Conservation (phyloP, 2,329 filamentous ascomycete genomes). For the Penicillium sp. region DNA sequence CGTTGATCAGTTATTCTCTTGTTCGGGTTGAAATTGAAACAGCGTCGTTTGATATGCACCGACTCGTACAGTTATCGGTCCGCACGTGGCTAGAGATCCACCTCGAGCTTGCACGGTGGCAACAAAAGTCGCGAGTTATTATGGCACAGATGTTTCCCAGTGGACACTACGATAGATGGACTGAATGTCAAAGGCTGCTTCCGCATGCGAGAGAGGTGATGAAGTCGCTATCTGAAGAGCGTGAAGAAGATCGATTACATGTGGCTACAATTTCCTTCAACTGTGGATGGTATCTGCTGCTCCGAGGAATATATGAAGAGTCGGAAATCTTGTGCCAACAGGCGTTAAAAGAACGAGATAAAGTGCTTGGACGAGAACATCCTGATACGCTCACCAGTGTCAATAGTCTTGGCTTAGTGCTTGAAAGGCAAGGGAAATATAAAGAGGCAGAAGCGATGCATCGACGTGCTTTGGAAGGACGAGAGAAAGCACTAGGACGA, state of each 20-base stretch:
- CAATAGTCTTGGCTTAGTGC: background rate
- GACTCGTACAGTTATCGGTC: constrained; percentile 31
- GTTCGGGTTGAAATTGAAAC: background rate
- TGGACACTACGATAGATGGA: background rate
- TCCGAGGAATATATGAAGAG: background rate
- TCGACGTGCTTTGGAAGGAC: background rate
- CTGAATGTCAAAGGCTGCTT: background rate
- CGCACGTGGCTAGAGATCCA: constrained; percentile 18
- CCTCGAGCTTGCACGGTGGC: background rate
- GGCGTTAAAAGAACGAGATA: background rate
- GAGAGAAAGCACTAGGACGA: background rate
- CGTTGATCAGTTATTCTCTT: constrained; percentile 24
- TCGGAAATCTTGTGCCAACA: background rate
- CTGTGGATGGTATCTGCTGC: background rate
- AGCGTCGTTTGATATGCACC: constrained; percentile 28
- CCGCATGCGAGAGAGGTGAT: background rate
- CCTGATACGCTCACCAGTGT: background rate
- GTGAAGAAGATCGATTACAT: background rate
- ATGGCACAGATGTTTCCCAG: background rate
- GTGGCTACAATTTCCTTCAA: background rate
- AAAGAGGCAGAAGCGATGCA: background rate
- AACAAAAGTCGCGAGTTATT: background rate
- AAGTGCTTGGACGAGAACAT: background rate
- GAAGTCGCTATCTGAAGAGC: background rate
- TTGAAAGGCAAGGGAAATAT: background rate